Evolutionary conservation across 1,139 yeast species (phyloP), one percentile per base, ranked within the genome.

Genomic region (Kluyveromyces marxianus): DNA sequence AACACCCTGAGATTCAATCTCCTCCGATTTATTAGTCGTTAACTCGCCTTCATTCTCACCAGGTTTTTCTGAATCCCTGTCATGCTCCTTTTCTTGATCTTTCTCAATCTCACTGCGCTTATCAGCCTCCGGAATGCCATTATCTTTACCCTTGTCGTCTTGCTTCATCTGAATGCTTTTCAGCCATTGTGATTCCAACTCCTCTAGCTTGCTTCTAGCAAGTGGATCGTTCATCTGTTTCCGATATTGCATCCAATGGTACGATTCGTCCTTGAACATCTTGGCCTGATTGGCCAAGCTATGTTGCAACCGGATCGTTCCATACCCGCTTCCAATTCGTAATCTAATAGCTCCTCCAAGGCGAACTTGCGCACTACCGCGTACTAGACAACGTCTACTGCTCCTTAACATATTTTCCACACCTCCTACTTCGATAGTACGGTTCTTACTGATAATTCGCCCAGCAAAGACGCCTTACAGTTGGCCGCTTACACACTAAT

Each of bases 211-310:
- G 10, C 42, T 35, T 31, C 49, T 52, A 34, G 52, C 7, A 3
- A 14, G 29, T 2, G 44, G 35, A 41, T 50, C 47, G 4, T 44
- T 47, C 6, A 47, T 41, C 41, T 54, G 59, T 21, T 42, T 37
- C 36, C 44, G 49, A 42, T 49, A 55, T 25, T 35, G 38, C 25
- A 44, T 39, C 59, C 58, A 55, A 35, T 55, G 57, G n/a, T 36
- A 31, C 2, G 35, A 37, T 35, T 36, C 40, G 41, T 47, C 43
- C 47, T 43, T 28, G 38, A 36, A 25, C 14, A 4, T 36, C 29
- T 36, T 29, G n/a, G 39, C 14, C 21, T 33, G 24, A 6, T 6
- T 6, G n/a, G 21, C 21, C n/a, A 27, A 36, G 6, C 14, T 26
- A 10, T 25, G 29, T 25, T 10, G 7, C 4, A 10, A 10, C 30